These are phyloP conservation scores for Triangularia verruculosa DNA, from an alignment of 2,329 filamentous ascomycete species.

Conservation along the genomic window DNA sequence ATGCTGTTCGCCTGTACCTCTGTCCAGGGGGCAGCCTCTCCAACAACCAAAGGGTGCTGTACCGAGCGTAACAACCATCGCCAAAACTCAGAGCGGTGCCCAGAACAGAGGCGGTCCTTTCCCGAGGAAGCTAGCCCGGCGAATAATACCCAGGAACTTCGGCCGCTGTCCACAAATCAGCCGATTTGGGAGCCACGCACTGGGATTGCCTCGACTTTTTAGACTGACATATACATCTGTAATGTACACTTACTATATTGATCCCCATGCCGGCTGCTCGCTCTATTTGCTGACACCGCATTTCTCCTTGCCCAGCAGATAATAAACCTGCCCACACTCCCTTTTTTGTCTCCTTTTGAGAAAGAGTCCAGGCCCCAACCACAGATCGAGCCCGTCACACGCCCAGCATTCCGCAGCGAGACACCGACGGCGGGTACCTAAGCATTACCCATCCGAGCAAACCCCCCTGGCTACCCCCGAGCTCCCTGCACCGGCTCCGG, in stretches of 20 bases:
- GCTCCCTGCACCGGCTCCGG: neutral
- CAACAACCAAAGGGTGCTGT: too few species aligned
- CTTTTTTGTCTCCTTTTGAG: neutral
- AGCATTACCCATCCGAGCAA: neutral
- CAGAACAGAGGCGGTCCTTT: neutral
- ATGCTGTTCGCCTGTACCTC: neutral
- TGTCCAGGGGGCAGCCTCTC: neutral
- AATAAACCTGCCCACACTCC: neutral
- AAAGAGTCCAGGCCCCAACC: constrained; percentile 13
- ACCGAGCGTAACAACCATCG: neutral
- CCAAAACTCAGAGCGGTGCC: neutral
- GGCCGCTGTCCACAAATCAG: neutral
- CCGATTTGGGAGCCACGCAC: neutral
- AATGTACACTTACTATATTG: neutral
- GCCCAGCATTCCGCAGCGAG: constrained; percentile 10
- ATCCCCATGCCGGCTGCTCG: neutral
- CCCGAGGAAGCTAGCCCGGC: neutral
- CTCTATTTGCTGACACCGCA: neutral
- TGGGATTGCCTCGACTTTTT: neutral
- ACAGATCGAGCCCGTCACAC: constrained; percentile 12
- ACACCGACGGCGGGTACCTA: constrained; percentile 1
- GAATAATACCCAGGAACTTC: neutral
- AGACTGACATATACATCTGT: neutral
- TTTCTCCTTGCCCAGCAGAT: neutral
- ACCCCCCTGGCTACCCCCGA: neutral